Evolutionary conservation across 192 early-diverging fungal genomes (phyloP).

Genomic region (Backusella psychrophila): DNA sequence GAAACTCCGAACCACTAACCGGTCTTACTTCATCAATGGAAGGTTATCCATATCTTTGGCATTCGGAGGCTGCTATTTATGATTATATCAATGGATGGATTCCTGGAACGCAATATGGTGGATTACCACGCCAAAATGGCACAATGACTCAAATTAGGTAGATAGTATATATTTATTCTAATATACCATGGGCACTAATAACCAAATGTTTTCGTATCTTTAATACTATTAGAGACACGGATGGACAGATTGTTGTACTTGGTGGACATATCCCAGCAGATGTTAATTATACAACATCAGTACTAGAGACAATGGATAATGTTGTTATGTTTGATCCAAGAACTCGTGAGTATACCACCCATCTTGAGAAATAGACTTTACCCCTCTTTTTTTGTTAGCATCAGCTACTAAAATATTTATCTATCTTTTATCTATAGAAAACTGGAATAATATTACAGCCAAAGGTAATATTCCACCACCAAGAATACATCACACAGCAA

Average conservation of each 20-base stretch:
- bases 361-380: not conserved
- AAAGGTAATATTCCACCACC: slow-evolving; percentile 4
- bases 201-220: not conserved
- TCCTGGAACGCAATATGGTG: slow-evolving; percentile 6
- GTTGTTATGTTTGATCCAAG: slow-evolving; percentile 10
- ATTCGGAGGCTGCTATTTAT: slow-evolving; percentile 7
- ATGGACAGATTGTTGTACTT: slow-evolving; percentile 8
- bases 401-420: not conserved
- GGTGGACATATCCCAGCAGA: not conserved
- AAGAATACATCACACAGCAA: slow-evolving; percentile 19
- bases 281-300: not conserved
- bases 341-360: slow-evolving; percentile 1
- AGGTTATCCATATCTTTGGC: not conserved
- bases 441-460: slow-evolving; percentile 10
- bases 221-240: slow-evolving; percentile 3
- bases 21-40: not conserved
- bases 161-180: not conserved
- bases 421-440: not conserved
- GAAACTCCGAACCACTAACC: slow-evolving; percentile 2
- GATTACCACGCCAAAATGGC: not conserved
- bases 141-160: slow-evolving; percentile 14
- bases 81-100: slow-evolving; percentile 6
- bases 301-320: not conserved
- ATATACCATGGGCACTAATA: not conserved
- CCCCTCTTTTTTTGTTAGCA: not conserved